Base-by-base conservation (phyloP, 768 basidiomycete genomes). In the Tylopilus sp. region DNA sequence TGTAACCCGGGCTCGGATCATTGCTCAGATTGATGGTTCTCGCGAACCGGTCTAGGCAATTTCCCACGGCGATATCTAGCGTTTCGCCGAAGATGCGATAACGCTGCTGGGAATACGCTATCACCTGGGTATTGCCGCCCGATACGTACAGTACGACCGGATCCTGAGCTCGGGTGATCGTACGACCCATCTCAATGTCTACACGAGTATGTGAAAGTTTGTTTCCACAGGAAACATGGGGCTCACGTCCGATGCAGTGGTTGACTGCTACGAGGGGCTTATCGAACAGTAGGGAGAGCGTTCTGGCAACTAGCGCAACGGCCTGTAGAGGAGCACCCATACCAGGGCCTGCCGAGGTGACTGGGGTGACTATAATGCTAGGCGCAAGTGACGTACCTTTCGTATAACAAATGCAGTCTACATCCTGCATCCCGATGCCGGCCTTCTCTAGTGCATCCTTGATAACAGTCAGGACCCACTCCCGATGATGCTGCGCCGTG, bases 81-180 rank as follows among this genome's bases (percentile, higher is more conserved):
- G 97, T 98, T 72, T 99, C 97, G 16, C 97, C 97, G 65, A 99
- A 99, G 55, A 99, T 99, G 38, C 97, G 84, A 69, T 99, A 99
- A 57, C 94, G 84, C 69, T 98, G 94, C 54, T 89, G 87, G 21
- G 95, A 98, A 71, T 99, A 99, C 1, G 97, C 97, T 62, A 99
- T 98, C 16, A 99, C 95, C 71, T 99, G 97, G 0, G 97, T 98
- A 71, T 99, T 99, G 5, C 97, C 97, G 13, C 97, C 97, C 0
- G 97, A 98, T 19, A 99, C 97, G 65, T 99, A 99, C 31, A 98
- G 83, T 7, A 98, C 94, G 61, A 99, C 86, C 1, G 97, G 97
- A 64, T 98, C 94, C 55, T 86, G 85, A 5, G 97, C 95, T 43
- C 87, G 88, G 3, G 97, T 98, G 58, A 99, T 90, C 58, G 92